Evolutionary conservation across 441 rosid genomes (phyloP).

Genomic region (Euphorbia celastroides): DNA sequence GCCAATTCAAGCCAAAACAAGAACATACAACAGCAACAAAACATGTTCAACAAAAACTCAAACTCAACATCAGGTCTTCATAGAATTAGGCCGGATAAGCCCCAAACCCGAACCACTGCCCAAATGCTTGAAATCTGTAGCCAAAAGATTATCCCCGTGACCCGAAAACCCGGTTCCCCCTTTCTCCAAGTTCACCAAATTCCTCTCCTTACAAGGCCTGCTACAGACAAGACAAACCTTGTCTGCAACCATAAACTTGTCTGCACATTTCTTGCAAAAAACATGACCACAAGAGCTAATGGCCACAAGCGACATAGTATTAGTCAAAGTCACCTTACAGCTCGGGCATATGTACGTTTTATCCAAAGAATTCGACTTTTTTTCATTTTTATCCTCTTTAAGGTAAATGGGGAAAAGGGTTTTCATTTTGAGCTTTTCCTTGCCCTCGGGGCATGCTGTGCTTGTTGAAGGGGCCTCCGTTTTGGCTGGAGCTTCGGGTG

Average conservation of each 20-base stretch:
- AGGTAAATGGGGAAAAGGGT: conserved; percentile 57
- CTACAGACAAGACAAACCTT: conserved; percentile 69
- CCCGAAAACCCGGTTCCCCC: conserved; percentile 81
- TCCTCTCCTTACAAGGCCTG: conserved; percentile 55
- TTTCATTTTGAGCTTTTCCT: conserved; percentile 73
- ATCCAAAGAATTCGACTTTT: conserved; percentile 42
- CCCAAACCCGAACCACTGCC: conserved; percentile 87
- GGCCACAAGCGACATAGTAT: conserved; percentile 54
- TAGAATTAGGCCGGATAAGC: conserved; percentile 63
- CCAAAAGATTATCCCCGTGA: conserved; percentile 66
- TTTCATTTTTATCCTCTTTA: conserved; percentile 58
- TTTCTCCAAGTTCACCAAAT: conserved; percentile 58
- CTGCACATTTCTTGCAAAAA: conserved; percentile 80
- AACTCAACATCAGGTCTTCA: conserved; percentile 44
- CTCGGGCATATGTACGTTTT: conserved; percentile 71
- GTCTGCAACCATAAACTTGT: conserved; percentile 52
- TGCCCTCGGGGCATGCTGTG: conserved; percentile 78
- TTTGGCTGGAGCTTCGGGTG: conserved; percentile 75
- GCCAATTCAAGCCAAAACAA: background rate
- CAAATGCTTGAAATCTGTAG: conserved; percentile 76
- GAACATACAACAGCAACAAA: background rate
- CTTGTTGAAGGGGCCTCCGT: conserved; percentile 50
- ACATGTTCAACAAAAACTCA: background rate
- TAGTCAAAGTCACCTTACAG: conserved; percentile 81
- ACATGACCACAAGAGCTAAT: conserved; percentile 77